These are phyloP conservation scores for Lactarius sanguifluus DNA, from an alignment of 768 basidiomycete species.

Conservation along the genomic window DNA sequence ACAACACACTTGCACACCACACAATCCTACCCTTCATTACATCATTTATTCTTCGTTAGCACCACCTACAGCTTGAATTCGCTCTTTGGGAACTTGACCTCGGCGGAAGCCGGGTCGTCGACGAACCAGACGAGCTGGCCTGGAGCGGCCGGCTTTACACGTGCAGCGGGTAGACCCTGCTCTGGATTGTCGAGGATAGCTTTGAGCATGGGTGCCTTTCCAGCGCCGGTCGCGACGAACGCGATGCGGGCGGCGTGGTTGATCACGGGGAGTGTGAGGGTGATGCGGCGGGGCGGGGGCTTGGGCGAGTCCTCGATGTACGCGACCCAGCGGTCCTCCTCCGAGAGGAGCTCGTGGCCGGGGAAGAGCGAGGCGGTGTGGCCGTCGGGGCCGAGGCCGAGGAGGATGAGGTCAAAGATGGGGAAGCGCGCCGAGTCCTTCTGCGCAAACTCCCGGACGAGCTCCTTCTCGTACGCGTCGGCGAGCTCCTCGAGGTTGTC, in stretches of 20 bases:
- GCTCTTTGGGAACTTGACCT: constrained; percentile 57
- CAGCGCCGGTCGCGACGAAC: constrained; percentile 84
- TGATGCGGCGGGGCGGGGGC: constrained; percentile 86
- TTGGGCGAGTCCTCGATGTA: constrained; percentile 93
- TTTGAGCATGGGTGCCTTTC: constrained; percentile 74
- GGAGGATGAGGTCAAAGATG: constrained; percentile 93
- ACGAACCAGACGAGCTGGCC: constrained; percentile 95
- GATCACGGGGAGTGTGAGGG: constrained; percentile 88
- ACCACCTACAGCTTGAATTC: constrained; percentile 52
- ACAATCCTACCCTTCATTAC: neutral
- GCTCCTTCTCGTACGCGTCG: constrained; percentile 77
- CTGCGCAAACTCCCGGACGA: constrained; percentile 89
- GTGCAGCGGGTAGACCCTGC: constrained; percentile 74
- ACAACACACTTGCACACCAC: constrained; percentile 14
- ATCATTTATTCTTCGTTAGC: constrained; percentile 12
- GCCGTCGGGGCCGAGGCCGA: constrained; percentile 97
- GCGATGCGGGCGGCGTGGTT: constrained; percentile 86
- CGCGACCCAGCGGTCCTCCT: constrained; percentile 93
- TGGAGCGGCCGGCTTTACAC: constrained; percentile 73
- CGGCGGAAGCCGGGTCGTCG: constrained; percentile 76
- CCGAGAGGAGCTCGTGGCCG: constrained; percentile 78
- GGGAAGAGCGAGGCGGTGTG: constrained; percentile 99
- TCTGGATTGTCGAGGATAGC: constrained; percentile 80
- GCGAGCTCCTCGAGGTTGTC: constrained; percentile 77
- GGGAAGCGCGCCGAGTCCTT: constrained; percentile 95